Evolutionary conservation across 352 stramenopile species (phyloP).

Genomic region (Pythium rhizo-oryzae): DNA sequence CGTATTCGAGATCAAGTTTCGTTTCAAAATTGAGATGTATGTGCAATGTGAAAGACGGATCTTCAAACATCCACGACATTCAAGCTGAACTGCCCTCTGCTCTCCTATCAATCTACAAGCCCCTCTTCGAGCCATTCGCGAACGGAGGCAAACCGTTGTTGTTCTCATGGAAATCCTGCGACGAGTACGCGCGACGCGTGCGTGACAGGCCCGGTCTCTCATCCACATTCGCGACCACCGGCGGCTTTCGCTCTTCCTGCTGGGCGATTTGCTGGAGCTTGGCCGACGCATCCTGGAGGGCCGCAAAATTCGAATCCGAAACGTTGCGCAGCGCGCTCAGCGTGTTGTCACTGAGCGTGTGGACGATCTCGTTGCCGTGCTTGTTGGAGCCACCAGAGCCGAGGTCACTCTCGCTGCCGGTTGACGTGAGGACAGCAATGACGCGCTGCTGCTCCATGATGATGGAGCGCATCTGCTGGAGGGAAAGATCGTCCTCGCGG

Average conservation of each 20-base stretch:
- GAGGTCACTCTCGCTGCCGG: slow-evolving; percentile 41
- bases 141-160: slow-evolving; percentile 30
- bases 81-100: too few relatives aligned
- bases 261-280: slow-evolving; percentile 39
- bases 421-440: slow-evolving; percentile 37
- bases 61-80: slow-evolving; percentile 2
- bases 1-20: not conserved
- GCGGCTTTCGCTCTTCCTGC: slow-evolving; percentile 21
- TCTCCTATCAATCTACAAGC: not conserved
- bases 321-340: slow-evolving; percentile 36
- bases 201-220: slow-evolving; percentile 17
- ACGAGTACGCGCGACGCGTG: slow-evolving; percentile 29
- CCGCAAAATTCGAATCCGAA: slow-evolving; percentile 41
- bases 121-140: slow-evolving; percentile 17
- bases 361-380: slow-evolving; percentile 31
- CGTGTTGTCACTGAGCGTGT: slow-evolving; percentile 45
- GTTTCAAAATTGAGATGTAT: slow-evolving; percentile 13
- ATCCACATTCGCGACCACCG: not conserved
- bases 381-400: slow-evolving; percentile 4
- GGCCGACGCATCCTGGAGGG: slow-evolving; percentile 38
- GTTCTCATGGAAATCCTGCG: slow-evolving; percentile 32
- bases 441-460: slow-evolving; percentile 54
- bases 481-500: slow-evolving; percentile 43
- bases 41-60: not conserved
- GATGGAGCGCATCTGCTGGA: slow-evolving; percentile 49